phyloP scores from a whole-genome alignment of 2,329 filamentous ascomycete species.

The Aspergillus felis region DNA sequence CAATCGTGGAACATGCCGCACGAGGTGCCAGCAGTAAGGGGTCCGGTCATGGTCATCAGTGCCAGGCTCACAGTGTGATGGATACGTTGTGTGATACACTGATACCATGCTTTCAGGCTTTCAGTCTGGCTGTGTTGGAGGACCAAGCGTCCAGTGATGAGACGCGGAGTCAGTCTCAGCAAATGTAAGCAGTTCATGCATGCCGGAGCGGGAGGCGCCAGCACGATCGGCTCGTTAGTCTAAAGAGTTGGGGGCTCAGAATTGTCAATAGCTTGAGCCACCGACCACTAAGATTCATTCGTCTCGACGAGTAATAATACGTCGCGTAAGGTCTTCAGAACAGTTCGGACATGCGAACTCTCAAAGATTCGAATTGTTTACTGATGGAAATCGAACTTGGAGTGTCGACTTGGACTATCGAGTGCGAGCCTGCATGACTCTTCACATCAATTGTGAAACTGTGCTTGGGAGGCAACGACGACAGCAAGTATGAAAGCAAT shows the following conservation, averaged over 20 bases:
- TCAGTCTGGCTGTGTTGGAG: neutral
- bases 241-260: constrained; percentile 6
- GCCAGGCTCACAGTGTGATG: neutral
- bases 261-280: constrained; percentile 21
- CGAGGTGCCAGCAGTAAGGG: constrained; percentile 30
- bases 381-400: too few relatives aligned
- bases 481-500: too few relatives aligned
- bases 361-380: too few relatives aligned
- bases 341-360: neutral
- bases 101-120: neutral
- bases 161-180: neutral
- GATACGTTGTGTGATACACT: neutral
- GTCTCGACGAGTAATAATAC: constrained; percentile 1
- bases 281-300: constrained; percentile 7
- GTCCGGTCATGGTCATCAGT: constrained; percentile 13
- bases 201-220: constrained; percentile 18
- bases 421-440: too few relatives aligned
- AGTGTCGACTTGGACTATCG: too few relatives aligned
- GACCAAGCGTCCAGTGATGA: neutral
- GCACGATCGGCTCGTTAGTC: constrained; percentile 21
- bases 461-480: too few relatives aligned
- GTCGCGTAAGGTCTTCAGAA: neutral
- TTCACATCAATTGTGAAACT: too few relatives aligned
- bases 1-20: constrained; percentile 29
- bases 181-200: constrained; percentile 16